Evolutionary conservation across 257 asterid genomes (phyloP).

Genomic region (Lithospermum erythrorhizon): DNA sequence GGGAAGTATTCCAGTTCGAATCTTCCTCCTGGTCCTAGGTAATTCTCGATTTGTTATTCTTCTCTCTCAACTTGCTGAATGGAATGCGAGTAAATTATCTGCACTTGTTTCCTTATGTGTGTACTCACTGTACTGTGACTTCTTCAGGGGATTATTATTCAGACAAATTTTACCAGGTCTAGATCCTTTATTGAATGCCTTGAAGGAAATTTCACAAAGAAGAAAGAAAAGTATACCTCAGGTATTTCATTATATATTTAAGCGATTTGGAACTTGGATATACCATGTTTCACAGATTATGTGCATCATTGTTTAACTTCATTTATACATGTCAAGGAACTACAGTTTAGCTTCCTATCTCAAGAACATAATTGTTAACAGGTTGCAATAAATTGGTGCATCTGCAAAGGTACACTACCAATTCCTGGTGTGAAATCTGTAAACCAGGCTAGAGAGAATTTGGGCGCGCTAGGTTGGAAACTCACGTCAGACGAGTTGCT

Average conservation of each 20-base stretch:
- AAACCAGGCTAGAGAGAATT: conserved; percentile 68
- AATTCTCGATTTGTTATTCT: conserved; percentile 5
- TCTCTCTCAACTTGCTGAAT: conserved; percentile 3
- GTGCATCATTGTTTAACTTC: neutral
- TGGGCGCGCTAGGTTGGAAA: conserved; percentile 94
- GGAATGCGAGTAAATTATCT: neutral
- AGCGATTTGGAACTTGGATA: too few species aligned
- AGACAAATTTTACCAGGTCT: conserved; percentile 83
- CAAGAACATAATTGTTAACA: conserved; percentile 8
- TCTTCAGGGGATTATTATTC: conserved; percentile 58
- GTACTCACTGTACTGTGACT: conserved; percentile 11
- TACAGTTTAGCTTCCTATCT: neutral
- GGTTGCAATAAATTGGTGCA: conserved; percentile 98
- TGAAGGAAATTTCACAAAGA: conserved; percentile 45
- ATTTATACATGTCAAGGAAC: neutral
- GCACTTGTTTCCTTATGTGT: neutral
- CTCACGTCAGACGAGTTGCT: conserved; percentile 55
- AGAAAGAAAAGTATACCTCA: conserved; percentile 65
- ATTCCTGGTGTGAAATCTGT: conserved; percentile 82
- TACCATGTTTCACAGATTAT: neutral
- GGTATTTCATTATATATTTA: conserved; percentile 32
- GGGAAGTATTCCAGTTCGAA: conserved; percentile 68
- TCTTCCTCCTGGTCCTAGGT: conserved; percentile 95
- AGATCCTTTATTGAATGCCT: conserved; percentile 54
- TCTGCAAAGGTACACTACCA: conserved; percentile 71